Percentiles rank a stretch among this genome's conserved stretches.
Evolutionary conservation across 1,284 basidiomycete species (phyloP).

Genomic region (Ganoderma multipileum): DNA sequence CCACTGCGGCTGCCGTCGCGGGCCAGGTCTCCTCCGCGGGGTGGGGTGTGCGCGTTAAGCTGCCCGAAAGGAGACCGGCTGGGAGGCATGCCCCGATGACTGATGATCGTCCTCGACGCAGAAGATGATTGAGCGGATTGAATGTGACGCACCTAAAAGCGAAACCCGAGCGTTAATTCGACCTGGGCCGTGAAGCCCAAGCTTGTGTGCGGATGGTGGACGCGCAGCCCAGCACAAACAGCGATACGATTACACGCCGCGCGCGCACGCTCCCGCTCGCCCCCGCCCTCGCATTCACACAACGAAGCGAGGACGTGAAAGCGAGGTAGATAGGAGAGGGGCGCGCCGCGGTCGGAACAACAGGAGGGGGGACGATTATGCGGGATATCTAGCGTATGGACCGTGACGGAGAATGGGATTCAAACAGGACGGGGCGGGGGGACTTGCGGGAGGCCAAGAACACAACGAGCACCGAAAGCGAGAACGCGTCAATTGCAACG

Average conservation of each 20-base stretch:
- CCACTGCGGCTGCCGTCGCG: conserved; percentile 25
- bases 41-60: conserved; percentile 17
- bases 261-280: conserved; percentile 3
- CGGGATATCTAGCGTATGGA: conserved; percentile 5
- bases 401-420: not conserved
- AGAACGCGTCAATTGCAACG: conserved; percentile 11
- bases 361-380: conserved; percentile 2
- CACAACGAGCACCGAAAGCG: conserved; percentile 35
- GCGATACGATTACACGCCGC: conserved; percentile 29
- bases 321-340: not conserved
- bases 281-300: not conserved
- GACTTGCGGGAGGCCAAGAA: conserved; percentile 20
- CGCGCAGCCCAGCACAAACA: conserved; percentile 14
- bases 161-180: not conserved
- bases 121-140: not conserved
- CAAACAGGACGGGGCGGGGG: conserved; percentile 1
- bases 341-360: conserved; percentile 2
- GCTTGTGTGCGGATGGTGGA: conserved; percentile 2
- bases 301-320: not conserved
- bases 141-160: not conserved
- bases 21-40: conserved; percentile 22
- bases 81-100: conserved; percentile 12
- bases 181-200: not conserved
- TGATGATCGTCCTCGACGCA: not conserved
- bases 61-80: conserved; percentile 30